Base-by-base conservation (phyloP, 1,284 basidiomycete species). In the Ustilago bromivora region DNA sequence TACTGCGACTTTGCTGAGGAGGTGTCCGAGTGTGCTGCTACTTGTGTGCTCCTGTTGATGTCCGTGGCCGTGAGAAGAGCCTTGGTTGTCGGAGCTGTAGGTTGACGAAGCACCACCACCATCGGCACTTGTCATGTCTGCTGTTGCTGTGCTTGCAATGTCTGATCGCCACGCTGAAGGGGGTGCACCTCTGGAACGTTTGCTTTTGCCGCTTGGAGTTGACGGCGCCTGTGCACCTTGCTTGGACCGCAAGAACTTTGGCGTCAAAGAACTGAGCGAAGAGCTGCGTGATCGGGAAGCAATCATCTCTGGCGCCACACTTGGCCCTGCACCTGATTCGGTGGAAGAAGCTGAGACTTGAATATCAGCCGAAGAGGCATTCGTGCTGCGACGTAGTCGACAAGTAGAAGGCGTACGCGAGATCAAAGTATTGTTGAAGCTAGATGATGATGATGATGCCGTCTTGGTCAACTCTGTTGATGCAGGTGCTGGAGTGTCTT, bases 41-140 rank as follows among this genome's bases (percentile, higher is more conserved):
- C 13, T 12, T 51, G 49, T 31, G 36, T 32, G 11, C 59, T 46
- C 1, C 23, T 19, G 23, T 28, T 28, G 23, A 3, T 28, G 23
- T 28, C 23, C 23, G 2, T 71, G 69, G 31, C 59, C 69, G 3
- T 31, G 46, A 0, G 63, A 62, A 23, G 67, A 70, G 46, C 23
- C 53, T 23, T 66, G 60, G 35, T 66, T 66, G 31, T 72, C 70
- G 2, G 70, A 72, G 41, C 70, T 72, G 51, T 60, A 63, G 17
- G 47, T 36, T 0, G 63, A 56, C 6, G 70, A 66, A 5, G 38
- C 57, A 2, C 49, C 56, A 28, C 23, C 23, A 28, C 0, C 23
- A 28, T 28, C 23, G 23, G 23, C 23, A 28, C 23, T 28, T 28
- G 23, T 28, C 23, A 28, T 28, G 17, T 40, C 46, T 34, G 34